Base-by-base conservation (phyloP, 2,329 filamentous ascomycete species). In the Fusarium kyushuense region DNA sequence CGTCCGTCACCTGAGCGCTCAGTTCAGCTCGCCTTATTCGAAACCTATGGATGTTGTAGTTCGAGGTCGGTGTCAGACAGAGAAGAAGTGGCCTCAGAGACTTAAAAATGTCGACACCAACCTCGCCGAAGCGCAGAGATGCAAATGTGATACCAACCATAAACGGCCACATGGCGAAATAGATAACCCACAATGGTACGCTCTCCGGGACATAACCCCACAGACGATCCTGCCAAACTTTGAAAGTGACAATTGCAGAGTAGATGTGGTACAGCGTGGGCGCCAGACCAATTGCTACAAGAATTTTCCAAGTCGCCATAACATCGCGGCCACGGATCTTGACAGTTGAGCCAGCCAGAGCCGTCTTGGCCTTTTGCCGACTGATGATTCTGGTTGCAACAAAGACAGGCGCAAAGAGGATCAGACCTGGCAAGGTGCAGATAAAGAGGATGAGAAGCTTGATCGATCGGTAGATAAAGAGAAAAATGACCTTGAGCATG, bases 91-190 rank as follows among this genome's bases (percentile, higher is more conserved):
- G 96, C 12, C 93, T 89, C 17, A 99, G 86, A 0, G 95, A 98
- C 80, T 98, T 99, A 82, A 96, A 84, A 57, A 99, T 97, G 76
- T 99, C 96, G 94, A 99, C 97, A 53, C 95, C 96, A n/a, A 97
- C 91, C 81, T 99, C 96, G 46, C 96, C 96, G 70, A 98, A 97
- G 13, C 96, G 91, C 53, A 99, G 89, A 9, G 96, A 93, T 6
- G 94, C 94, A 78, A 97, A 97, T 0, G 94, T 97, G 72, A 97
- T 91, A 25, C 89, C 87, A 8, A 94, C 92, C 83, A 97, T 97
- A 69, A 96, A 82, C 47, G 93, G 84, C 82, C 92, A 90, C 49
- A 94, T 92, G 38, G 89, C 87, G 12, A 93, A 77, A 67, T 94
- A 89, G 13, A 96, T 87, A 23, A 89, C 77, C 88, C 91, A 97